Percentiles rank a stretch among this genome's conserved stretches.
Evolutionary conservation across 129 eudicot genomes (phyloP).

Genomic region (Saposhnikovia divaricata): DNA sequence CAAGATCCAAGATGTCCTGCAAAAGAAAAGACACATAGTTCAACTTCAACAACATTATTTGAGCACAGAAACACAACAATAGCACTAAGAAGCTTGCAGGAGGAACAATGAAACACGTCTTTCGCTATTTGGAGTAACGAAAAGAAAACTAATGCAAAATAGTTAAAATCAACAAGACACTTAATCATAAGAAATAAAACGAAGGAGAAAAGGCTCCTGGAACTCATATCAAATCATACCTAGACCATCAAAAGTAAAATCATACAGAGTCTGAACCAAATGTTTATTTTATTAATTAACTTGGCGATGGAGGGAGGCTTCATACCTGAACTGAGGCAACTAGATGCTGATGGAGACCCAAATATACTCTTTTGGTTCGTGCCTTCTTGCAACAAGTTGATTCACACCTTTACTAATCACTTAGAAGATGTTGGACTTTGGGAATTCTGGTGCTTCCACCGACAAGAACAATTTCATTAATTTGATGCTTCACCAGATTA

Average conservation of each 20-base stretch:
- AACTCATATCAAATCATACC: too few species aligned
- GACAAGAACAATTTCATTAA: conserved; percentile 76
- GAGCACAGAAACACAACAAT: background rate
- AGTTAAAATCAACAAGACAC: too few species aligned
- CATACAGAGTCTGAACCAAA: too few species aligned
- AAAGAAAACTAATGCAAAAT: background rate
- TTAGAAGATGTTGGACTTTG: conserved; percentile 67
- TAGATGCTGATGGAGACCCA: too few species aligned
- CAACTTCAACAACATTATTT: background rate
- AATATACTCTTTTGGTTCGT: too few species aligned
- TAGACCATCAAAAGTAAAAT: too few species aligned
- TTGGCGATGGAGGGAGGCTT: too few species aligned
- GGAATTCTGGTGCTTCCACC: conserved; percentile 95
- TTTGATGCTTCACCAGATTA: conserved; percentile 46
- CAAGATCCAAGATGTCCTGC: conserved; percentile 86
- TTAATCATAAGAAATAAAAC: too few species aligned
- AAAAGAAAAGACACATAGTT: conserved; percentile 3
- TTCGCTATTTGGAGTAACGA: background rate
- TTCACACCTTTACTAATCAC: conserved; percentile 79
- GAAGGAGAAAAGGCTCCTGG: too few species aligned
- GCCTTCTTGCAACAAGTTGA: too few species aligned
- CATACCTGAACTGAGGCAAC: too few species aligned
- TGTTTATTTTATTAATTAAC: too few species aligned
- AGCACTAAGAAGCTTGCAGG: background rate
- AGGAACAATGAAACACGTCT: background rate